Percentiles rank a stretch among this genome's conserved stretches.
These are phyloP conservation scores for Aspergillus luchuensis DNA, from an alignment of 2,329 filamentous ascomycete species.

Conservation along the genomic window DNA sequence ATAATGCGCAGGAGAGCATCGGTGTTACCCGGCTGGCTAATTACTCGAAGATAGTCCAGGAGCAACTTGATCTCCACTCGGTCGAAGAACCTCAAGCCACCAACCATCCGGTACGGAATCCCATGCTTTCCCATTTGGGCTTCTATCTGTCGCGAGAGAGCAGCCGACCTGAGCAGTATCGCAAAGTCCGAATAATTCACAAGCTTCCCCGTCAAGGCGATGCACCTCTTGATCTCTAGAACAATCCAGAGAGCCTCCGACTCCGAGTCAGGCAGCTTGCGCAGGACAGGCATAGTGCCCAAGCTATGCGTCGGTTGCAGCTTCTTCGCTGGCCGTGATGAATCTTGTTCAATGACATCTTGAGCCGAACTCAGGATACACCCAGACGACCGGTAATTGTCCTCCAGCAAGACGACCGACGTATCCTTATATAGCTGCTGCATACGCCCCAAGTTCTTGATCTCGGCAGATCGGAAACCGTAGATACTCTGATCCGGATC, in stretches of 20 bases:
- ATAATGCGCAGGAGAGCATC: slow-evolving; percentile 82
- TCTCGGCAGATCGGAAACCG: slow-evolving; percentile 90
- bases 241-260: slow-evolving; percentile 88
- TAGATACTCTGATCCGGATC: slow-evolving; percentile 99
- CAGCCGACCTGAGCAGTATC: slow-evolving; percentile 81
- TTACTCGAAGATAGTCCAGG: slow-evolving; percentile 82
- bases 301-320: slow-evolving; percentile 77
- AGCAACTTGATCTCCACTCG: slow-evolving; percentile 83
- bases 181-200: slow-evolving; percentile 77
- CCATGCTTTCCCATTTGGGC: slow-evolving; percentile 76
- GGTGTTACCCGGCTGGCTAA: slow-evolving; percentile 82
- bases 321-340: slow-evolving; percentile 74
- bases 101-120: slow-evolving; percentile 89
- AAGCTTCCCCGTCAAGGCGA: slow-evolving; percentile 71
- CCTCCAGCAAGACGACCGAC: slow-evolving; percentile 79
- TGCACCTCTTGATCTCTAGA: slow-evolving; percentile 72
- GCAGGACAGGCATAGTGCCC: slow-evolving; percentile 78
- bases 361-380: slow-evolving; percentile 79
- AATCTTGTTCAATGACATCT: slow-evolving; percentile 88
- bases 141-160: slow-evolving; percentile 84
- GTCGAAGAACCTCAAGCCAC: slow-evolving; percentile 88
- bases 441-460: slow-evolving; percentile 81
- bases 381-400: slow-evolving; percentile 92
- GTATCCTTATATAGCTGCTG: slow-evolving; percentile 75
- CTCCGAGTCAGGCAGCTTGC: slow-evolving; percentile 68